A percentile compares a stretch with the other conserved stretches of the same genome.
Evolutionary conservation across 257 asterid species (phyloP).

Genomic region (Lantana camara): DNA sequence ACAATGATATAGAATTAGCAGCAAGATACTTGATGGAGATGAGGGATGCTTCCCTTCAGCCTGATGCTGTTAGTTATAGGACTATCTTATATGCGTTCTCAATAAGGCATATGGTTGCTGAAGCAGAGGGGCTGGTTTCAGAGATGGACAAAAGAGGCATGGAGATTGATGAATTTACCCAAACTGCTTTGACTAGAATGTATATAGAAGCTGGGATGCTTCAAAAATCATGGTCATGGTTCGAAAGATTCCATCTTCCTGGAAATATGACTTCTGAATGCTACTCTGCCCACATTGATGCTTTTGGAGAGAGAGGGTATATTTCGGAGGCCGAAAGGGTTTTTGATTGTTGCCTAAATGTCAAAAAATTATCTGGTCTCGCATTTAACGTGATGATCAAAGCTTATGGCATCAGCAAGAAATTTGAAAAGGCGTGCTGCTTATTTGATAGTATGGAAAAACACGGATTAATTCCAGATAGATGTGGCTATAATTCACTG

Average conservation of each 20-base stretch:
- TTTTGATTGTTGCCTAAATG: constrained; percentile 56
- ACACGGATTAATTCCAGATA: constrained; percentile 63
- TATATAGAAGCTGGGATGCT: constrained; percentile 78
- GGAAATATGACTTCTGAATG: constrained; percentile 86
- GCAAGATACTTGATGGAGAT: constrained; percentile 66
- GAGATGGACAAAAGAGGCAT: constrained; percentile 81
- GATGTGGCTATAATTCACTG: constrained; percentile 80
- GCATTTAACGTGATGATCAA: constrained; percentile 92
- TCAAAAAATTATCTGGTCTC: constrained; percentile 47
- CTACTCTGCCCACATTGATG: constrained; percentile 90
- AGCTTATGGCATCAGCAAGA: constrained; percentile 84
- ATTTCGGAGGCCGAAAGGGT: constrained; percentile 65
- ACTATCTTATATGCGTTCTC: constrained; percentile 89
- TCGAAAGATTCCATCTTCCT: constrained; percentile 67
- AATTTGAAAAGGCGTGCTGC: constrained; percentile 66
- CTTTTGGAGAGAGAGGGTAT: constrained; percentile 83
- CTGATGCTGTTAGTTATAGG: constrained; percentile 86
- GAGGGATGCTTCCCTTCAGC: constrained; percentile 77
- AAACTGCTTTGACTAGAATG: constrained; percentile 91
- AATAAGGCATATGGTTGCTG: constrained; percentile 74
- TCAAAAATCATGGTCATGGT: constrained; percentile 74
- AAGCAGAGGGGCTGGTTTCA: constrained; percentile 67
- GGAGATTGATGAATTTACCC: constrained; percentile 83
- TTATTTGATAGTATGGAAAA: constrained; percentile 68
- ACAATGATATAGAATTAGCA: constrained; percentile 63